A percentile compares a stretch with the other conserved stretches of the same genome.
phyloP scores from a whole-genome alignment of 2,329 filamentous ascomycete genomes.

The Fusarium armeniacum region DNA sequence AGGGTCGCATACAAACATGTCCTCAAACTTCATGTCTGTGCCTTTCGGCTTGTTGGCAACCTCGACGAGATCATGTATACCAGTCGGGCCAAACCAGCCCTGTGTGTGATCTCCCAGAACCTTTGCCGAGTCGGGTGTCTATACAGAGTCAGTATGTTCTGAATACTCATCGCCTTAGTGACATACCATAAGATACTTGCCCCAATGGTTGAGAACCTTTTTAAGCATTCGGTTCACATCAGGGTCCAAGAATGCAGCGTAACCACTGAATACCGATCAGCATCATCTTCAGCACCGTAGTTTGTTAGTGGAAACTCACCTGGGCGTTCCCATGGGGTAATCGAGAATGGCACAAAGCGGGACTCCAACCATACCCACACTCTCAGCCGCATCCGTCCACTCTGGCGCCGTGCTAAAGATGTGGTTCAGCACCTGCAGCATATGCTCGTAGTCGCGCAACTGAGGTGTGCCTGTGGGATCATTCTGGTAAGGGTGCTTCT shows the following conservation, averaged over 20 bases:
- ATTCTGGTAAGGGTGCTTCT: slow-evolving; percentile 69
- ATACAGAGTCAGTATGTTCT: background rate
- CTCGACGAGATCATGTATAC: slow-evolving; percentile 62
- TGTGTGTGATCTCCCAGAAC: slow-evolving; percentile 60
- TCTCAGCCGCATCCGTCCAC: slow-evolving; percentile 66
- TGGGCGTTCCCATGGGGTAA: slow-evolving; percentile 69
- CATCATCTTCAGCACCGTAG: too few species aligned
- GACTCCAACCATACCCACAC: slow-evolving; percentile 67
- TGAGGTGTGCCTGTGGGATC: slow-evolving; percentile 74
- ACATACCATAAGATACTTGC: slow-evolving; percentile 63
- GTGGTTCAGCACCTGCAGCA: slow-evolving; percentile 76
- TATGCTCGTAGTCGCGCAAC: slow-evolving; percentile 75
- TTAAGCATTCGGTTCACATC: slow-evolving; percentile 68
- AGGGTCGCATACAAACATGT: slow-evolving; percentile 73
- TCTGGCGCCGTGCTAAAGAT: slow-evolving; percentile 65
- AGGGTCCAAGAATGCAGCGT: slow-evolving; percentile 68
- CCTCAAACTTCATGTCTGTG: slow-evolving; percentile 65
- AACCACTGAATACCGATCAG: slow-evolving; percentile 53
- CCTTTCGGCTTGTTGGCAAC: slow-evolving; percentile 64
- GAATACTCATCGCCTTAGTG: fast-evolving
- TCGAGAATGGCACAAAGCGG: slow-evolving; percentile 68
- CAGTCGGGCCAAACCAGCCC: slow-evolving; percentile 70
- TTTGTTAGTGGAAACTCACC: slow-evolving; percentile 48
- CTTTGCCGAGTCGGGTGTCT: slow-evolving; percentile 67
- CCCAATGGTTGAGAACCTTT: slow-evolving; percentile 70